phyloP scores from a whole-genome alignment of 2,329 filamentous ascomycete genomes.

The Pseudopyrenochaeta lycopersici region DNA sequence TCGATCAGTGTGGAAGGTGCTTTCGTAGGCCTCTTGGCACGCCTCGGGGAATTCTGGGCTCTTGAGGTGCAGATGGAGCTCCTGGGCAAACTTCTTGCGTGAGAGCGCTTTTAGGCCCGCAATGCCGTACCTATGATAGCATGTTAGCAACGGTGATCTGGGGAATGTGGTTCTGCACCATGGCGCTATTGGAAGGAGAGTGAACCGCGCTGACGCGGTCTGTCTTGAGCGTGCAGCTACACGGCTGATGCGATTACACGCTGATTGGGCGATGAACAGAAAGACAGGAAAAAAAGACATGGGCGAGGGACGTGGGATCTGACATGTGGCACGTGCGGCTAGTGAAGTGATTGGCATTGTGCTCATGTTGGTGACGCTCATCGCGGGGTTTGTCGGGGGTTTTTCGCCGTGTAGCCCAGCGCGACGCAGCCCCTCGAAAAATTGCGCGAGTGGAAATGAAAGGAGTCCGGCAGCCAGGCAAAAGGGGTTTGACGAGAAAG shows the following conservation, averaged over 20 bases:
- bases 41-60: constrained; percentile 58
- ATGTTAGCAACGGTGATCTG: constrained; percentile 31
- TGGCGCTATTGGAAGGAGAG: constrained; percentile 12
- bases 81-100: constrained; percentile 56
- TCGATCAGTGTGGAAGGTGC: constrained; percentile 59
- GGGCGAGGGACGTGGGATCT: constrained; percentile 6
- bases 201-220: constrained; percentile 31
- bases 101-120: constrained; percentile 57
- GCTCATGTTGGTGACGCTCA: constrained; percentile 33
- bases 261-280: constrained; percentile 27
- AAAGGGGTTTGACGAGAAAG: no score
- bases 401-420: constrained; percentile 29
- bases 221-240: constrained; percentile 17
- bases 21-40: constrained; percentile 59
- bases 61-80: constrained; percentile 54
- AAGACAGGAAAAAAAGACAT: constrained; percentile 10
- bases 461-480: constrained; percentile 14
- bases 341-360: constrained; percentile 34
- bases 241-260: constrained; percentile 6
- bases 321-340: constrained; percentile 14
- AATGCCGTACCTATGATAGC: constrained; percentile 54
- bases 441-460: constrained; percentile 18
- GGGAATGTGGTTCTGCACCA: constrained; percentile 5
- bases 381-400: constrained; percentile 40
- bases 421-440: constrained; percentile 26